phyloP scores from a whole-genome alignment of 176 grass and related monocot species.

The Leersia perrieri region DNA sequence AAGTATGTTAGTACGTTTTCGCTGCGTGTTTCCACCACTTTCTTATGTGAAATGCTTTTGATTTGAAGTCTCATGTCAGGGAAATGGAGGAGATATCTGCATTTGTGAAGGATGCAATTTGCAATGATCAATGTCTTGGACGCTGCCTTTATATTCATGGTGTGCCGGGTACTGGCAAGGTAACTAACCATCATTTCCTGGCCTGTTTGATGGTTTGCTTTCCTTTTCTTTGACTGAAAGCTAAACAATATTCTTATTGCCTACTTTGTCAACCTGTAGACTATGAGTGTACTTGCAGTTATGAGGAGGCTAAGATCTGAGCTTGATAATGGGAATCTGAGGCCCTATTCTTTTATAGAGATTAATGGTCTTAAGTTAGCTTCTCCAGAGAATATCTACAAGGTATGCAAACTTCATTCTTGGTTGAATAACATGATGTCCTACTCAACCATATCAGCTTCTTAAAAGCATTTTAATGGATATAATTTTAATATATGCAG shows the following conservation, averaged over 20 bases:
- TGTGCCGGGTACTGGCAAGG: conserved; percentile 99
- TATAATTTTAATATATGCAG: conserved; percentile 37
- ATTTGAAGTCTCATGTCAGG: conserved; percentile 43
- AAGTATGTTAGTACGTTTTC: conserved; percentile 56
- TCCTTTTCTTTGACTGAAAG: neutral
- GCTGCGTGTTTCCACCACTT: neutral
- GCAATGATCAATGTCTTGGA: conserved; percentile 83
- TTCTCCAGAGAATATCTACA: conserved; percentile 93
- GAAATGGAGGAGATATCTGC: conserved; percentile 91
- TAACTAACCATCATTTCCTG: conserved; percentile 16
- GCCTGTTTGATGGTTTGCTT: conserved; percentile 10
- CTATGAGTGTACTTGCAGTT: conserved; percentile 89
- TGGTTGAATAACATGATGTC: neutral
- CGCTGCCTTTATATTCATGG: conserved; percentile 96
- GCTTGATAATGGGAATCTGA: conserved; percentile 68
- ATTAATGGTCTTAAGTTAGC: conserved; percentile 96
- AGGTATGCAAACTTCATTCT: conserved; percentile 47
- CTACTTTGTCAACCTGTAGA: conserved; percentile 54
- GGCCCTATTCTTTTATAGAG: conserved; percentile 82
- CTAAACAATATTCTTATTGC: conserved; percentile 25
- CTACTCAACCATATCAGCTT: neutral
- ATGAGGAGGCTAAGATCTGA: conserved; percentile 84
- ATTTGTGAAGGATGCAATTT: conserved; percentile 93
- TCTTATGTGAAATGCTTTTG: conserved; percentile 21
- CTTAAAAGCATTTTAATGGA: neutral